These are phyloP conservation scores for Stagonosporopsis cucurbitacearum DNA, from an alignment of 2,329 filamentous ascomycete species.

Conservation along the genomic window DNA sequence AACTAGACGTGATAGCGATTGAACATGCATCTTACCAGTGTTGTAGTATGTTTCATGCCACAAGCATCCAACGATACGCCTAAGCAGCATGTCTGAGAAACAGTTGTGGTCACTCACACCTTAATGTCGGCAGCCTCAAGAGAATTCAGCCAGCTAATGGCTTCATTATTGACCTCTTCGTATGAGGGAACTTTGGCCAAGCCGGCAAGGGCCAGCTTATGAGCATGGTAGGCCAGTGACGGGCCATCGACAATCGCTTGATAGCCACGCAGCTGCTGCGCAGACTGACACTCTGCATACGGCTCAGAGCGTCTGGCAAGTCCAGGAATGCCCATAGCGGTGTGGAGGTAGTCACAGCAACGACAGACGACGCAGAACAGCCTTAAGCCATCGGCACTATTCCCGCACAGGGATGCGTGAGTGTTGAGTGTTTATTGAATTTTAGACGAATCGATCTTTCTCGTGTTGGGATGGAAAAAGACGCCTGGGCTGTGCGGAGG, in stretches of 20 bases:
- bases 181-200: slow-evolving; percentile 55
- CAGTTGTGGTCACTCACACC: slow-evolving; percentile 62
- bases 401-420: slow-evolving; percentile 11
- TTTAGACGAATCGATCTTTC: slow-evolving; percentile 18
- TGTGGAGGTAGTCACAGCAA: slow-evolving; percentile 12
- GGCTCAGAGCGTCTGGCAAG: slow-evolving; percentile 41
- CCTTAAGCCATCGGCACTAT: slow-evolving; percentile 9
- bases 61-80: background rate
- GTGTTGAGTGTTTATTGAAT: slow-evolving; percentile 11
- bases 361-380: slow-evolving; percentile 2
- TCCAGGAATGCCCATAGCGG: slow-evolving; percentile 45
- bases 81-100: slow-evolving; percentile 5
- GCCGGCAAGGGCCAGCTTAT: slow-evolving; percentile 54
- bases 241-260: slow-evolving; percentile 74
- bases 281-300: slow-evolving; percentile 36
- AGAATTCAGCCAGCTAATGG: slow-evolving; percentile 64
- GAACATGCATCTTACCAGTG: slow-evolving; percentile 12
- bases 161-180: slow-evolving; percentile 64
- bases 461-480: slow-evolving; percentile 20
- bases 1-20: slow-evolving; percentile 18
- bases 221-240: slow-evolving; percentile 75
- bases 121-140: slow-evolving; percentile 62
- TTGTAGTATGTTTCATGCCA: slow-evolving; percentile 8
- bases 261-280: slow-evolving; percentile 33
- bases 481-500: slow-evolving; percentile 16